Evolutionary conservation across 2,329 filamentous ascomycete genomes (phyloP).

Genomic region (Venturia pyrina): DNA sequence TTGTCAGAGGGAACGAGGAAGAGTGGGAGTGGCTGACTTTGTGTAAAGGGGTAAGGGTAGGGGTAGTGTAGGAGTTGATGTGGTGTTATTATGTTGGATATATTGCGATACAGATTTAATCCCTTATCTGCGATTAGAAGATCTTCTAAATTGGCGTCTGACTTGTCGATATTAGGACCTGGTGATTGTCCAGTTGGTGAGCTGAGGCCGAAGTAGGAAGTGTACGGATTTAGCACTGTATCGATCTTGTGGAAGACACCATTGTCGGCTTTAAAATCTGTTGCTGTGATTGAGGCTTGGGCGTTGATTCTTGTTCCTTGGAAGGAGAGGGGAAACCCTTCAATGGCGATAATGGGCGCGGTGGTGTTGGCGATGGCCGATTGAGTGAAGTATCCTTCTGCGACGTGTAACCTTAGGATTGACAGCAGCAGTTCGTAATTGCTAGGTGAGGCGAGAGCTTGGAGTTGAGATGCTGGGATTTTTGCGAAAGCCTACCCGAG

Average conservation of each 20-base stretch:
- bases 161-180: background rate
- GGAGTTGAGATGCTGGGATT: background rate
- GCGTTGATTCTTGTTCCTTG: background rate
- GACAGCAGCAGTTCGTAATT: background rate
- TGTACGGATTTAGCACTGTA: background rate
- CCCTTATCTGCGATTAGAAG: background rate
- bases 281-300: background rate
- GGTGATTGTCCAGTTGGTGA: background rate
- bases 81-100: background rate
- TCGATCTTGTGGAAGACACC: background rate
- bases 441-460: background rate
- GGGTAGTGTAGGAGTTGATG: background rate
- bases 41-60: background rate
- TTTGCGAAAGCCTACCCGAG: background rate
- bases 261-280: background rate
- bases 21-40: background rate
- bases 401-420: background rate
- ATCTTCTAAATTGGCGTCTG: background rate
- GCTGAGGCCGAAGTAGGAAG: background rate
- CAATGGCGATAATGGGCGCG: background rate
- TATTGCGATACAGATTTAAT: background rate
- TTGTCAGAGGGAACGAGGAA: background rate
- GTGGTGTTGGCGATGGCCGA: background rate
- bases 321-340: background rate
- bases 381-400: background rate